Evolutionary conservation across 2,329 filamentous ascomycete genomes (phyloP), one percentile per base, ranked within the genome.

Genomic region (Sarocladium oryzae): DNA sequence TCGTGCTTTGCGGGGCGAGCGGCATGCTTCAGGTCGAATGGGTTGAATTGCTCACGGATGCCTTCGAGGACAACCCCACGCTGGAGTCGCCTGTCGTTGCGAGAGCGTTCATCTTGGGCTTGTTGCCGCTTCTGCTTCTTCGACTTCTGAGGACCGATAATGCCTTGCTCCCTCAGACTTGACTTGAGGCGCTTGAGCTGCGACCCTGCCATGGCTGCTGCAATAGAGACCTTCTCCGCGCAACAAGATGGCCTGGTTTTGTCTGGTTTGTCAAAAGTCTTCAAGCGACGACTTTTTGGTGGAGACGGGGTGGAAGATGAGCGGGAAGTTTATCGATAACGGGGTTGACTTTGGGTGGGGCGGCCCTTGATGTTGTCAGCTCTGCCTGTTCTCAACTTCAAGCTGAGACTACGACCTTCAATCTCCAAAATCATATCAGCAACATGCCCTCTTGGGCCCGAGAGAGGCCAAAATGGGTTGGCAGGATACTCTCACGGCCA

Each of bases 1-100:
- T 92, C 84, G 57, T 95, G 95, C 62, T 97, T 97, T 52, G 84
- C 84, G 0, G 85, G 87, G 54, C 86, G 79, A 1, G 84, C 77
- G 36, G 86, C 83, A 53, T 87, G 82, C 69, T 95, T 95, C 66
- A 96, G 81, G 64, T 99, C 93, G 69, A 99, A 99, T 0, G 93
- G 93, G 66, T 99, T 99, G 79, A 97, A 97, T 59, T 91, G 86
- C 63, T 97, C 91, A 63, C 93, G 86, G 65, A 99, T 96, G 52
- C 81, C 82, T 60, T 88, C 84, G 56, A 99, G 77, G 15, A 90
- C 88, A 52, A 83, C 85, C 62, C 86, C 81, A 63, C 86, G 82
- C 65, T 89, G 82, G 23, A 89, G 78, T 54, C 88, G 84, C 68
- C 89, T 88, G 61, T 92, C 85, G 59, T 71, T 73, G 56, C 79